Evolutionary conservation across 495 filamentous ascomycete species (phyloP).

Genomic region (Penicillium canescens): DNA sequence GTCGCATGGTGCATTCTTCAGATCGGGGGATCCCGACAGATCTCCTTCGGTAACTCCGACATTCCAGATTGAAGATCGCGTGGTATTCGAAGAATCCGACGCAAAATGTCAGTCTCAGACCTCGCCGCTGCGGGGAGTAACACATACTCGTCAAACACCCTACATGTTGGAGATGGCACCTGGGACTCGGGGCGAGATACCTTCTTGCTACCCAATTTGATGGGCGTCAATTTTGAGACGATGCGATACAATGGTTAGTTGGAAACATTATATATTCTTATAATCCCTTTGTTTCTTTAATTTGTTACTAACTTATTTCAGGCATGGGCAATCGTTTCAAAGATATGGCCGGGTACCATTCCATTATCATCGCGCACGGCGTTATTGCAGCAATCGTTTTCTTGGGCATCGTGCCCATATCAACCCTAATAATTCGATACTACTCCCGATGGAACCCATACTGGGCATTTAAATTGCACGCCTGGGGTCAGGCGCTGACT

Average conservation of each 20-base stretch:
- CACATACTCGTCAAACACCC: slow-evolving; percentile 77
- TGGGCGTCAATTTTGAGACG: slow-evolving; percentile 88
- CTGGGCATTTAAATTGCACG: slow-evolving; percentile 73
- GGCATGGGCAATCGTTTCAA: slow-evolving; percentile 92
- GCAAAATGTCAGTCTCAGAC: slow-evolving; percentile 44
- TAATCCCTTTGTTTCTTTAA: not conserved
- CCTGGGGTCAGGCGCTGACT: slow-evolving; percentile 83
- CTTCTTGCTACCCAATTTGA: slow-evolving; percentile 83
- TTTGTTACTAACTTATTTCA: slow-evolving; percentile 30
- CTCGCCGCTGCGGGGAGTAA: slow-evolving; percentile 79
- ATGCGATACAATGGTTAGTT: slow-evolving; percentile 89
- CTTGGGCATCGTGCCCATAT: slow-evolving; percentile 75
- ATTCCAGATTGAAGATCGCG: slow-evolving; percentile 32
- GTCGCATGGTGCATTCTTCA: slow-evolving; percentile 52
- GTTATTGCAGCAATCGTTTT: slow-evolving; percentile 87
- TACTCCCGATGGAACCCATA: slow-evolving; percentile 60
- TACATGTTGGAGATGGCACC: slow-evolving; percentile 88
- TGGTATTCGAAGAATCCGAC: not conserved
- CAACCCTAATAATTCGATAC: slow-evolving; percentile 79
- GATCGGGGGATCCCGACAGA: slow-evolving; percentile 49
- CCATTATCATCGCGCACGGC: slow-evolving; percentile 78
- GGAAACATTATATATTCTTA: not conserved
- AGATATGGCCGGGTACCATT: slow-evolving; percentile 72
- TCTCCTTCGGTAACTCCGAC: slow-evolving; percentile 42
- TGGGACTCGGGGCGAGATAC: slow-evolving; percentile 84